Base-by-base conservation (phyloP, 2,329 filamentous ascomycete species). In the Nigrograna mackinnonii region DNA sequence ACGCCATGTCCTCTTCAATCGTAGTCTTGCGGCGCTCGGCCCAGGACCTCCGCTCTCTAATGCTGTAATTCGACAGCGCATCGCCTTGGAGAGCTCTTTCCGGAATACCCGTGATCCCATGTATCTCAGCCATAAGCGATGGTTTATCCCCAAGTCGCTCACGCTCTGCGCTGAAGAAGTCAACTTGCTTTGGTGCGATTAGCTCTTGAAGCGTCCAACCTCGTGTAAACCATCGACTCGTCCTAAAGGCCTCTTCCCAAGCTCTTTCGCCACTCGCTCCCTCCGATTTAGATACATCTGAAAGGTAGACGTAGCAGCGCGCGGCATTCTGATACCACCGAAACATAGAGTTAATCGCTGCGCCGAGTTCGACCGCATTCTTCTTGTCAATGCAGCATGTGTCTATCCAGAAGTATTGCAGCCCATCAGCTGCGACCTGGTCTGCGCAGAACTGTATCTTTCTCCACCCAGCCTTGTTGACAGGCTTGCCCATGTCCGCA, bases 391-490 rank as follows among this genome's bases (percentile, higher is more conserved):
- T 54, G 36, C 46, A 54, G 40, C 43, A 52, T 5, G 49, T 54
- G 39, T 54, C 47, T 41, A 55, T 28, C 47, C 42, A 55, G 43
- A 49, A 49, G 41, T 46, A 47, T 26, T 42, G 26, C 32, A 53
- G 44, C 16, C 47, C 43, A 45, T 53, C 40, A 32, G 30, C 35
- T 36, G 24, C 28, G 14, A 41, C 57, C 41, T 57, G 50, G 12
- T 47, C 17, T 20, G 30, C 46, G 46, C 47, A 57, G 43, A 52
- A 55, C 21, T 39, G 24, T 36, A 60, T 49, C 39, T 62, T 60
- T 20, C 22, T 43, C 32, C 22, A 52, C 19, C 40, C 35, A 43
- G 36, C 41, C 39, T 52, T 52, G 37, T 40, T 51, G 2, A 39
- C 21, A 43, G 44, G 38, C 37, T 44, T 42, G 38, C 41, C 42